These are phyloP conservation scores for Datisca glomerata DNA, from an alignment of 306 rosid species.

Conservation along the genomic window DNA sequence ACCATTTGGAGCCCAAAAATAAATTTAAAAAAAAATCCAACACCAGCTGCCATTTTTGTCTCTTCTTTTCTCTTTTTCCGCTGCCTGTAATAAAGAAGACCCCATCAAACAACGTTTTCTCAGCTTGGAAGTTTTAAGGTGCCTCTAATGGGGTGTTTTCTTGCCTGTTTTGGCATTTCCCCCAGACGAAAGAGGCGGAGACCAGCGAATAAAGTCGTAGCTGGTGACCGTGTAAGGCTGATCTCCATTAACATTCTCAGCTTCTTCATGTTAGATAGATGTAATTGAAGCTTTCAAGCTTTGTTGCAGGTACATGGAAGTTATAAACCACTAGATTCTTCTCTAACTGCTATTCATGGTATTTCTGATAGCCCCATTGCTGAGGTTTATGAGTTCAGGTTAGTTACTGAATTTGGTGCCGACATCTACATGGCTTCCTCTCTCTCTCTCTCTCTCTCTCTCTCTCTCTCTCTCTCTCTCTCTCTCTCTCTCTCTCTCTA, in stretches of 20 bases:
- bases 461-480: too few relatives aligned
- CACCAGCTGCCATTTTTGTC: slow-evolving; percentile 1
- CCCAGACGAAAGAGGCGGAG: slow-evolving; percentile 39
- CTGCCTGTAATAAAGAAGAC: background rate
- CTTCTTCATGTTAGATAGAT: background rate
- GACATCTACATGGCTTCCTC: background rate
- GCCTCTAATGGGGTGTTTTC: slow-evolving; percentile 63
- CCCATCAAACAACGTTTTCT: background rate
- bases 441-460: slow-evolving; percentile 1
- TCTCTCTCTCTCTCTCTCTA: too few relatives aligned
- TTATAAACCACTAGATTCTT: slow-evolving; percentile 42
- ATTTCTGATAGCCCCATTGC: slow-evolving; percentile 14
- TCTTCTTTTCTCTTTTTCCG: slow-evolving; percentile 6
- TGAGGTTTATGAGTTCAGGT: slow-evolving; percentile 39
- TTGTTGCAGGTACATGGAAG: slow-evolving; percentile 45
- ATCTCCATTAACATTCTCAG: slow-evolving; percentile 3
- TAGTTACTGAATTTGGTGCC: too few relatives aligned
- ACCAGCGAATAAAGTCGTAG: slow-evolving; percentile 26
- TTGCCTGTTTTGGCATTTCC: slow-evolving; percentile 60
- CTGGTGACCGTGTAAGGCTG: slow-evolving; percentile 30
- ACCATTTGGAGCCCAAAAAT: slow-evolving; percentile 63
- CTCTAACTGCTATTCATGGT: slow-evolving; percentile 16
- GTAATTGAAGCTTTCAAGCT: slow-evolving; percentile 5
- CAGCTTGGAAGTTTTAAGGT: background rate
- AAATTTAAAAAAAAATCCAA: slow-evolving; percentile 22